phyloP scores from a whole-genome alignment of 2,329 filamentous ascomycete genomes.

The Zarea fungicola region DNA sequence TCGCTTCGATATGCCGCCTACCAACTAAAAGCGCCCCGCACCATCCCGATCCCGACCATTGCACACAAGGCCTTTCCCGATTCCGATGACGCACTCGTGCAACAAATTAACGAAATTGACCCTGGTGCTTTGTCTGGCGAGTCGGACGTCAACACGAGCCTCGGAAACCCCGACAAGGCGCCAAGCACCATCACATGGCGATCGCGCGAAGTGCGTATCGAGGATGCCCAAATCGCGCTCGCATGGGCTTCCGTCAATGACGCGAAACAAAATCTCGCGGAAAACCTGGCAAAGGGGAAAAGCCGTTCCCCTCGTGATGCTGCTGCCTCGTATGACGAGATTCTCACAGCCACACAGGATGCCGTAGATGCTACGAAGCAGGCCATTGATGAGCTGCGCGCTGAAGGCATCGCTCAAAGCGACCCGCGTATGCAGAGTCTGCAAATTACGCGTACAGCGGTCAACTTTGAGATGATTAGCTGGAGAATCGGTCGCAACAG shows the following conservation, averaged over 20 bases:
- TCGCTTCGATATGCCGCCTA: slow-evolving; percentile 94
- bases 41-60: slow-evolving; percentile 72
- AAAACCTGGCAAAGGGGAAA: slow-evolving; percentile 40
- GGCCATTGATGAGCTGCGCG: slow-evolving; percentile 82
- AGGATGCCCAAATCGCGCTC: slow-evolving; percentile 87
- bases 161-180: slow-evolving; percentile 47
- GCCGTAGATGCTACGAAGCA: slow-evolving; percentile 89
- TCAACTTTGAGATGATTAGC: slow-evolving; percentile 89
- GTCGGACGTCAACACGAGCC: slow-evolving; percentile 43
- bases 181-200: slow-evolving; percentile 82
- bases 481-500: slow-evolving; percentile 94
- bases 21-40: slow-evolving; percentile 81
- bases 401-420: slow-evolving; percentile 76
- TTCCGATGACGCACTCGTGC: slow-evolving; percentile 56
- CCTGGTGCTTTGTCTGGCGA: slow-evolving; percentile 35
- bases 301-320: slow-evolving; percentile 56
- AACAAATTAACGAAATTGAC: slow-evolving; percentile 66
- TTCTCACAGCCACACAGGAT: slow-evolving; percentile 87
- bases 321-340: slow-evolving; percentile 83
- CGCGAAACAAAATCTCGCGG: slow-evolving; percentile 45
- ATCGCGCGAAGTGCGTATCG: slow-evolving; percentile 76
- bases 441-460: slow-evolving; percentile 85
- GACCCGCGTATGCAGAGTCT: slow-evolving; percentile 87
- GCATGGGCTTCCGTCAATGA: slow-evolving; percentile 66
- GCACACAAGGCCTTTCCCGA: slow-evolving; percentile 72